Evolutionary conservation across 148 eudicot genomes (phyloP), one percentile per base, ranked within the genome.

Genomic region (Cornus florida): DNA sequence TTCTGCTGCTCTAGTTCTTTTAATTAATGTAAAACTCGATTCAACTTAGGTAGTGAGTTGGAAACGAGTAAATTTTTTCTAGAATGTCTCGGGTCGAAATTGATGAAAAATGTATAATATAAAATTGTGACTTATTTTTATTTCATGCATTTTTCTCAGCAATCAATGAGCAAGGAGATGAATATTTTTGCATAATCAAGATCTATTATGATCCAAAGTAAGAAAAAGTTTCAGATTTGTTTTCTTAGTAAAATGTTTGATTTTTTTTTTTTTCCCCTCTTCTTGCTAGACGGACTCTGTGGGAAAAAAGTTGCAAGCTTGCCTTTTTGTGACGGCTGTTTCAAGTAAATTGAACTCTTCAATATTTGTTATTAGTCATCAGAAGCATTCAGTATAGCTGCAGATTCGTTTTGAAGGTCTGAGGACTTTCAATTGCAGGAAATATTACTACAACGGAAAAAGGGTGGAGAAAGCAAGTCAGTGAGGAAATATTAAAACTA

Each of bases 401-500:
- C 28, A 28, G 28, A 28, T 28, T 28, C 28, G 28, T 28, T 28
- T 28, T 28, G 28, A 28, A 48, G 41, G 12, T 28, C 60, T 10
- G 43, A 67, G 46, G 78, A 65, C 39, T n/a, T 32, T 76, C 48
- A 11, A 72, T 41, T 20, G 35, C 56, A 28, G 28, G 28, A 28
- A 28, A 28, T 28, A 28, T 28, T 28, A 28, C 28, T 28, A 28
- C 28, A 22, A 48, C 17, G 4, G 31, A 19, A 67, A 46, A 11
- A 53, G 33, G 65, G 73, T 11, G 71, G 78, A 77, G 50, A 46
- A 53, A 77, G 50, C 17, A 17, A 68, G 50, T 31, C 23, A 32
- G 66, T 62, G 66, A 62, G 64, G 64, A 57, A 14, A 17, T 57
- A 57, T 57, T 57, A 57, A 57, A 13, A 57, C 64, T 14, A 28